phyloP scores from a whole-genome alignment of 352 stramenopile genomes.

The Hyaloperonospora arabidopsidis region DNA sequence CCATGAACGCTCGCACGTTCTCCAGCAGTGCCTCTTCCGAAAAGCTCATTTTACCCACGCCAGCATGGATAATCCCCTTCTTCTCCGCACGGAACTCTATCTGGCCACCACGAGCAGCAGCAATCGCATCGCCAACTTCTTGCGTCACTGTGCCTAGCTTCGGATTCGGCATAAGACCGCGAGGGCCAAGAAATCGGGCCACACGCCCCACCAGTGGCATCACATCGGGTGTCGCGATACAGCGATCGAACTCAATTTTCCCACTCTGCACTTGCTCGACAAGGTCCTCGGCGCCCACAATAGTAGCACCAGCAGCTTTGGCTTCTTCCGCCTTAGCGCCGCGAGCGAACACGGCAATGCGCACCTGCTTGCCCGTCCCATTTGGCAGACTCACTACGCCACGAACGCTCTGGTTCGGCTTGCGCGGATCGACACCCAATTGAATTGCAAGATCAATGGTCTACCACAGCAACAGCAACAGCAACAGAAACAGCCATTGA shows the following conservation, averaged over 20 bases:
- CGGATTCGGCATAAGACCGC: constrained; percentile 96
- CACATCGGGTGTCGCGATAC: constrained; percentile 89
- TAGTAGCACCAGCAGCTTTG: constrained; percentile 79
- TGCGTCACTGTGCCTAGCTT: constrained; percentile 95
- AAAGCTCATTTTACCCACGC: constrained; percentile 86
- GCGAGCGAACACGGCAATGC: constrained; percentile 87
- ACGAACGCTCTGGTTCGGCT: constrained; percentile 85
- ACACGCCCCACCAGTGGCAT: constrained; percentile 91
- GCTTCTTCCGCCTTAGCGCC: constrained; percentile 85
- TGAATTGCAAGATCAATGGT: constrained; percentile 81
- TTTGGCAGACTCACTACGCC: constrained; percentile 81
- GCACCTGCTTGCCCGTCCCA: constrained; percentile 80
- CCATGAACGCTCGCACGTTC: constrained; percentile 90
- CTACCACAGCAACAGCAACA: constrained; percentile 20
- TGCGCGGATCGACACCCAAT: constrained; percentile 78
- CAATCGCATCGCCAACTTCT: constrained; percentile 82
- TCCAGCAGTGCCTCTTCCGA: constrained; percentile 85
- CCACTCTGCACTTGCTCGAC: constrained; percentile 85
- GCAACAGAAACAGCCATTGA: no score
- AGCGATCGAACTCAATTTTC: constrained; percentile 87
- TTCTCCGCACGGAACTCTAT: constrained; percentile 88
- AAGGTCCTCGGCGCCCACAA: constrained; percentile 88
- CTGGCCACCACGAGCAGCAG: constrained; percentile 69
- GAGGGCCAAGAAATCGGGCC: constrained; percentile 90
- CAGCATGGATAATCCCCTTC: constrained; percentile 85